These are phyloP conservation scores for Cicer arietinum DNA, from an alignment of 306 rosid genomes.

Conservation along the genomic window DNA sequence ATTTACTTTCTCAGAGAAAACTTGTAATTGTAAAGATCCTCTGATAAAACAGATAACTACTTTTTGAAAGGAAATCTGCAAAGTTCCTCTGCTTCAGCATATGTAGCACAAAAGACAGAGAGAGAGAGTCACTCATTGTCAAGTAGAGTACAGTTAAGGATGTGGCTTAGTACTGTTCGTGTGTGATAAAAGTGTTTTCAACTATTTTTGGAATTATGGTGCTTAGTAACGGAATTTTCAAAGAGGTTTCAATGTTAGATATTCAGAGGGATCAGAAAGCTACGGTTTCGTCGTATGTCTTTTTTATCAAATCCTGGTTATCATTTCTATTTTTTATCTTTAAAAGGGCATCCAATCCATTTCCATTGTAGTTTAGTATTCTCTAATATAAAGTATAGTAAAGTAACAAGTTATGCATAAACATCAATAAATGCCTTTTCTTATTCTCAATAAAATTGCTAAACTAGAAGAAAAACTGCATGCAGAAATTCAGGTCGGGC, in stretches of 20 bases:
- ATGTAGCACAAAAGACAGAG: conserved; percentile 8
- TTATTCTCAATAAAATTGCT: conserved; percentile 14
- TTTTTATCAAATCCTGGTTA: background rate
- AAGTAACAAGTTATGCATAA: conserved; percentile 4
- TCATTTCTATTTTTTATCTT: background rate
- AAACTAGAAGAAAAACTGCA: conserved; percentile 15
- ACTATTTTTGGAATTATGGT: background rate
- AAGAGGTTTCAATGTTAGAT: conserved; percentile 13
- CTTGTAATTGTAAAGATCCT: conserved; percentile 22
- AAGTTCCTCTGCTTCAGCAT: conserved; percentile 27
- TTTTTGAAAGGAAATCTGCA: conserved; percentile 37
- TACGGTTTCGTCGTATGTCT: conserved; percentile 12
- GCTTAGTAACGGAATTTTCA: conserved; percentile 10
- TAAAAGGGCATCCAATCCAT: background rate
- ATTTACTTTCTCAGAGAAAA: conserved; percentile 34
- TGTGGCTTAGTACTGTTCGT: background rate
- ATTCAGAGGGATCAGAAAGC: conserved; percentile 13
- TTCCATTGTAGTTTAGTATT: conserved; percentile 21
- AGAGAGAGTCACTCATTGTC: background rate
- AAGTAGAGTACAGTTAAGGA: conserved; percentile 14
- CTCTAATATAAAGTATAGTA: conserved; percentile 1
- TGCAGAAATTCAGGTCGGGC: background rate
- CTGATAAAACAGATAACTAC: conserved; percentile 18
- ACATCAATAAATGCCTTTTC: background rate
- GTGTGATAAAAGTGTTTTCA: background rate